Percentiles rank a stretch among this genome's conserved stretches.
These are phyloP conservation scores for Medakamo hakoo DNA, from an alignment of 139 green algal species.

Conservation along the genomic window DNA sequence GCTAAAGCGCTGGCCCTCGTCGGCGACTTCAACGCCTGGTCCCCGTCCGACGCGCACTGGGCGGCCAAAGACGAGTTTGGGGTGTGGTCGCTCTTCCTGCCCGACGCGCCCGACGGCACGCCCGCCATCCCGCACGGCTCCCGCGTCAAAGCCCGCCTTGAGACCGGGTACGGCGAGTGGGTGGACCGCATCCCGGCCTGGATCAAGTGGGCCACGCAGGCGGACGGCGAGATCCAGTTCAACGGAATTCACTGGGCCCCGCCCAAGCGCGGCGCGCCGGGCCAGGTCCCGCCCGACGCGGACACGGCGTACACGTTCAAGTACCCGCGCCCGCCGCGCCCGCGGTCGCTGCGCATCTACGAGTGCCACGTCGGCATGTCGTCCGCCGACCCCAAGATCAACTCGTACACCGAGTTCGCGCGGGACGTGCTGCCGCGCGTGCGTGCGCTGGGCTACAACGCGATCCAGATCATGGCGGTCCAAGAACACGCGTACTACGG, in stretches of 20 bases:
- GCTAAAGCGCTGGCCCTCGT: slow-evolving; percentile 68
- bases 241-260: slow-evolving; percentile 79
- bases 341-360: slow-evolving; percentile 84
- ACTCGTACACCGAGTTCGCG: slow-evolving; percentile 88
- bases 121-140: slow-evolving; percentile 60
- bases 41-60: slow-evolving; percentile 62
- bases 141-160: slow-evolving; percentile 69
- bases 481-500: slow-evolving; percentile 89
- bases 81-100: slow-evolving; percentile 72
- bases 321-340: slow-evolving; percentile 66
- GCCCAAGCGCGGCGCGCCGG: slow-evolving; percentile 14
- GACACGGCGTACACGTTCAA: slow-evolving; percentile 82
- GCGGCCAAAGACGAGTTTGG: slow-evolving; percentile 74
- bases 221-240: slow-evolving; percentile 73
- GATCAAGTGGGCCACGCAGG: slow-evolving; percentile 82
- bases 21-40: slow-evolving; percentile 94
- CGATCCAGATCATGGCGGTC: slow-evolving; percentile 99
- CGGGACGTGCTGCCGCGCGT: slow-evolving; percentile 88
- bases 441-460: slow-evolving; percentile 87
- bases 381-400: slow-evolving; percentile 57
- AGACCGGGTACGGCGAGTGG: slow-evolving; percentile 60
- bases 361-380: slow-evolving; percentile 97
- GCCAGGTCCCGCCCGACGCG: slow-evolving; percentile 31
- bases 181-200: slow-evolving; percentile 82
- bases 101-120: slow-evolving; percentile 53